Conservation (phyloP, 345 rosid species). For the Microcos paniculata region DNA sequence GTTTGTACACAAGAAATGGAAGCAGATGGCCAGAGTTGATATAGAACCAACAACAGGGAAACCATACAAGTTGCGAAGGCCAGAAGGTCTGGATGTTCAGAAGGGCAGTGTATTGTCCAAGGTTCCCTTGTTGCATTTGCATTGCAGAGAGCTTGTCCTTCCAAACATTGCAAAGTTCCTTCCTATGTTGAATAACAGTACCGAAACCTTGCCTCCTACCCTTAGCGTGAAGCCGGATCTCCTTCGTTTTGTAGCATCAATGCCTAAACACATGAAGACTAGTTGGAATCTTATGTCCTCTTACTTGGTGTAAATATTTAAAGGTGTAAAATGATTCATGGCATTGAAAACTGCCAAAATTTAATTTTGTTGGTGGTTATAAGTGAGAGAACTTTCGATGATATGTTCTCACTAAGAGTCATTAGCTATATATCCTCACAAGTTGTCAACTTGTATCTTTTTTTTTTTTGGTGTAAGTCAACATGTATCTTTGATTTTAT, state of each 20-base stretch:
- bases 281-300: conserved; percentile 98
- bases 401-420: no score
- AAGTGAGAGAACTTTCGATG: not conserved
- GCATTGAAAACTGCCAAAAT: not conserved
- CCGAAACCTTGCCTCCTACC: conserved; percentile 21
- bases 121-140: conserved; percentile 86
- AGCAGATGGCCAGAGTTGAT: conserved; percentile 71
- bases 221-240: conserved; percentile 46
- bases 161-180: conserved; percentile 79
- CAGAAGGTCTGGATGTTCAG: conserved; percentile 78
- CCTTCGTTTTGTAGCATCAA: conserved; percentile 70
- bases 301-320: conserved; percentile 51
- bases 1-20: conserved; percentile 86
- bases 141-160: conserved; percentile 78
- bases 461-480: no score
- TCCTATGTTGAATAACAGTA: conserved; percentile 35
- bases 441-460: no score
- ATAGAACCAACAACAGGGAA: conserved; percentile 64
- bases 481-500: not conserved
- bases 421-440: no score
- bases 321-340: not conserved
- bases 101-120: conserved; percentile 92
- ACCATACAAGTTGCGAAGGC: conserved; percentile 77
- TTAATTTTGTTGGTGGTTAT: no score
- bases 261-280: conserved; percentile 90